Evolutionary conservation across 192 early-diverging fungal species (phyloP), one percentile per base, ranked within the genome.

Genomic region (Dissophora globulifera): DNA sequence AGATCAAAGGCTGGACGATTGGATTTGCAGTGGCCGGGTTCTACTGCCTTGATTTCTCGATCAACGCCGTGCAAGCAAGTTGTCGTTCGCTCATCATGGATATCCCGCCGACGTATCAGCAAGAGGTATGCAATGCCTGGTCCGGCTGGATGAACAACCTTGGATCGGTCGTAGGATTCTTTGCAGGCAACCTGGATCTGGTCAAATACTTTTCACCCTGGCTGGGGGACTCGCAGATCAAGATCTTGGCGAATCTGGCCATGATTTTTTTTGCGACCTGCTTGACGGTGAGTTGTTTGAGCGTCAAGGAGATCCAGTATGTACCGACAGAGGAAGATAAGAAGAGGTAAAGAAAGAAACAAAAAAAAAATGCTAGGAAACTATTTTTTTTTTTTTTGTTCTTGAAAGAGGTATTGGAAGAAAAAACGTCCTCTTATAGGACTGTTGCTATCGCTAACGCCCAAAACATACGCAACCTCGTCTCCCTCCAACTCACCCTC

Each of bases 31-130:
- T 98, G 4, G 15, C 85, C 9, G 88, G 88, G 11, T 97, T 98
- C 65, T 98, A 96, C 62, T 78, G 88, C n/a, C 70, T 98, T 20
- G 97, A 98, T 78, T 97, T 98, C 81, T 89, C 94, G 0, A 85
- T 98, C 58, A 98, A 98, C 74, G 89, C 90, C 9, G 90, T 96
- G 10, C 91, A 93, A 67, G 94, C 95, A 7, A 83, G 86, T 26
- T 88, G 88, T 57, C 90, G 97, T 10, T 91, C 94, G 15, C 79
- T 98, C 17, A 91, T 96, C 31, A 86, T 97, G 23, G 97, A 98
- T 67, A 86, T 89, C 31, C 84, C 89, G 20, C 91, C 94, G 0
- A 74, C 90, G 17, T 75, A 86, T 52, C 92, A 94, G 68, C 96
- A 98, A 69, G 90, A 93, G 26, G 61, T 82, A 1, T 91, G 90